Percentiles rank a stretch among this genome's conserved stretches.
These are phyloP conservation scores for Fusarium avenaceum DNA, from an alignment of 2,329 filamentous ascomycete genomes.

Conservation along the genomic window DNA sequence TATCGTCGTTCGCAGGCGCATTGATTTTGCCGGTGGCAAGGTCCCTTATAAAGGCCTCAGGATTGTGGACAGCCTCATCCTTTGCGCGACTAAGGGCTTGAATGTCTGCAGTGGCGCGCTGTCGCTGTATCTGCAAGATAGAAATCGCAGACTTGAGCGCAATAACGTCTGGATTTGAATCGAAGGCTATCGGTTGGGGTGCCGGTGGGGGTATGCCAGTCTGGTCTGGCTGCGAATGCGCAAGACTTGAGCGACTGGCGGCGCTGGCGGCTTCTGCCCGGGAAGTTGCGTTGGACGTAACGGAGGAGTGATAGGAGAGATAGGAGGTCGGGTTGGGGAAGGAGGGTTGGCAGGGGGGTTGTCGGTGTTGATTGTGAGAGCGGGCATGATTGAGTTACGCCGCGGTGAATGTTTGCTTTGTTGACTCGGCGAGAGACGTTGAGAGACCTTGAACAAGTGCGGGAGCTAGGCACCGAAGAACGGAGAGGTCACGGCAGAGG, in stretches of 20 bases:
- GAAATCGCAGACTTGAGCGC: slow-evolving; percentile 88
- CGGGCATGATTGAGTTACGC: slow-evolving; percentile 48
- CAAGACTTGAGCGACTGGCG: slow-evolving; percentile 55
- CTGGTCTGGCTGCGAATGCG: slow-evolving; percentile 62
- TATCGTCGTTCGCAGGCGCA: slow-evolving; percentile 46
- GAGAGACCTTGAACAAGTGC: slow-evolving; percentile 10
- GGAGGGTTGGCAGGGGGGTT: slow-evolving; percentile 53
- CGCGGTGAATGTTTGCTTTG: slow-evolving; percentile 12
- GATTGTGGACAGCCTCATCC: slow-evolving; percentile 76
- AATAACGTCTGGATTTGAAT: slow-evolving; percentile 85
- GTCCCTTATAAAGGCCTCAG: slow-evolving; percentile 78
- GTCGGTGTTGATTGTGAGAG: slow-evolving; percentile 52
- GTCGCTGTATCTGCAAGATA: slow-evolving; percentile 86
- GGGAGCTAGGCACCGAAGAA: slow-evolving; percentile 31
- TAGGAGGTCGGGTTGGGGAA: slow-evolving; percentile 64
- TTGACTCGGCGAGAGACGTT: slow-evolving; percentile 9
- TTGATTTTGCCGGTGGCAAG: slow-evolving; percentile 73
- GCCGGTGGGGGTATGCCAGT: slow-evolving; percentile 61
- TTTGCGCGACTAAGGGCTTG: slow-evolving; percentile 77
- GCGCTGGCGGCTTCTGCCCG: slow-evolving; percentile 38
- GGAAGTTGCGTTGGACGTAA: slow-evolving; percentile 55
- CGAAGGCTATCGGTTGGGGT: slow-evolving; percentile 68
- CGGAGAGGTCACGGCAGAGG: slow-evolving; percentile 25
- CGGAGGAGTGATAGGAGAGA: slow-evolving; percentile 69
- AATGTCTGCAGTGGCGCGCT: slow-evolving; percentile 82